Base-by-base conservation (phyloP, 2,329 filamentous ascomycete genomes). In the Fusarium illudens region DNA sequence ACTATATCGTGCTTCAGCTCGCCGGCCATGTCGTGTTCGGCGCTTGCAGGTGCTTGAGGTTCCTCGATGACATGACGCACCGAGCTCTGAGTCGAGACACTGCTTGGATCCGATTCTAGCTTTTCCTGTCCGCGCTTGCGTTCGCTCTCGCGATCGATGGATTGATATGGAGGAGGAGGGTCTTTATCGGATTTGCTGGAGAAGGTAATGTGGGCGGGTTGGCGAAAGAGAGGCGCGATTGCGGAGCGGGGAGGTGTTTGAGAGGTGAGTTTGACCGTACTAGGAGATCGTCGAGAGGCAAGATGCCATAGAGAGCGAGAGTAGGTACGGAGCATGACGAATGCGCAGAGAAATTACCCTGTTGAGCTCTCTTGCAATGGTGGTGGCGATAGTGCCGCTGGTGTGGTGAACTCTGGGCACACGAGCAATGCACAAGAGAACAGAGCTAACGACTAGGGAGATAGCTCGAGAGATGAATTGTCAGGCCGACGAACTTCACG, bases 41-140 rank as follows among this genome's bases (percentile, higher is more conserved):
- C 55, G 8, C 53, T 60, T 9, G 12, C 10, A 1, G 60, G 33
- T 4, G 55, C 52, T 15, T 62, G 62, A 3, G 64, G 53, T 50
- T 55, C 33, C 12, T 87, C 82, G 36, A 86, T 78, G 49, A 86
- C 78, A 67, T 83, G 81, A 58, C 86, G 84, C 15, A 83, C 79
- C 11, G 80, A 82, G 2, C 90, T 94, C 39, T 82, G 83, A 20
- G 79, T 78, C 0, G 89, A 86, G 0, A 94, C 90, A 7, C 80
- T 76, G 36, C 87, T 86, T 0, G 91, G 91, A 27, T 86, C 78
- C 3, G 86, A 74, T 60, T 86, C 75, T n/a, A 94, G 79, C 73
- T 85, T 85, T 75, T 87, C 75, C 49, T 88, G 71, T 12, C 78
- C 83, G 9, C 87, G 71, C 67, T 84, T 80, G 48, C 83, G 82